Evolutionary conservation across 768 basidiomycete genomes (phyloP), one percentile per base, ranked within the genome.

Genomic region (Crepidotus variabilis): DNA sequence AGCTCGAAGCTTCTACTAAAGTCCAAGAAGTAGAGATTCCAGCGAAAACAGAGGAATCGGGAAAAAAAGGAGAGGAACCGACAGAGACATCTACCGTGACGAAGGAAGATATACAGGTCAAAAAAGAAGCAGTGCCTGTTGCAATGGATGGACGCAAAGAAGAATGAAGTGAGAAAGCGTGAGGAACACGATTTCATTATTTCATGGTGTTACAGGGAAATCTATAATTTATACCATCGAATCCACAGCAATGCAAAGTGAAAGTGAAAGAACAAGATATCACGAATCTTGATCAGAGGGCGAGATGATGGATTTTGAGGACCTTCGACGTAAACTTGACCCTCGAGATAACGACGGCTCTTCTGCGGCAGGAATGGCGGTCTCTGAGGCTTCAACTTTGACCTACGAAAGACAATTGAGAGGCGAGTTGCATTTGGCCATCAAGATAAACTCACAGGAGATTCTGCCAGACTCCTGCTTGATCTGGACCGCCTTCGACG

Each of bases 311-410:
- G 69, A 63, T 62, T 74, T 75, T 51, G 81, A 81, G 16, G 72
- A 72, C 36, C 82, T 79, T 51, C 78, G 72, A 52, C 79, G 76
- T 24, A 83, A 65, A 35, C 75, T 64, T 52, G 65, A 67, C 13
- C 39, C 39, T 43, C 39, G 13, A 14, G 39, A 43, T 47, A 20
- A 20, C 11, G 68, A 56, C 32, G 67, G 62, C 32, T 68, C 55
- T 43, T 63, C 65, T 22, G 67, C 20, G 7, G 72, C 59, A 57
- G 72, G 67, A 23, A 75, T 66, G 14, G 64, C 66, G n/a, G 71
- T 59, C 49, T 54, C 62, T 34, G 65, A 54, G 18, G 57, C 65
- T 55, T 74, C 75, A 13, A 52, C 59, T 61, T 74, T 75, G 52
- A 75, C 50, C 58, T 63, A 21, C 21, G 46, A 23, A 20, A 35